phyloP scores from a whole-genome alignment of 139 green algal species.

The Chlorella sp. region DNA sequence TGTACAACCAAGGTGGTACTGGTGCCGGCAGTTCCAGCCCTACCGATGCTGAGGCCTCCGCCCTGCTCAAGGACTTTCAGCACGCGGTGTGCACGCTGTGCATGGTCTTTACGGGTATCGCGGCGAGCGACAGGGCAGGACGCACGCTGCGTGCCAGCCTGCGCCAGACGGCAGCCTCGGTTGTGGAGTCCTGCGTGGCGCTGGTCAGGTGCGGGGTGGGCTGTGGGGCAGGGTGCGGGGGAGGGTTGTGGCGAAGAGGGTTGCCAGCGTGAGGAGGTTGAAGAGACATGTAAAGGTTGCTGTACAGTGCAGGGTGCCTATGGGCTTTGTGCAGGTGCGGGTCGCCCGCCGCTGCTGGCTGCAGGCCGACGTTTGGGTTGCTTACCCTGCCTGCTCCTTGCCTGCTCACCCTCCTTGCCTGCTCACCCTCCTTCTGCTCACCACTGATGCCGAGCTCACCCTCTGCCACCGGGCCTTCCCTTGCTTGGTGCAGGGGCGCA shows the following conservation, averaged over 20 bases:
- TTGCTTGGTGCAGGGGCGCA: slow-evolving; percentile 4
- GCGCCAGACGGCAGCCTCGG: background rate
- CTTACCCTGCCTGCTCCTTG: background rate
- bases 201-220: slow-evolving; percentile 2
- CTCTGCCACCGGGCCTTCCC: background rate
- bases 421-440: background rate
- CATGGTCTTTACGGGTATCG: slow-evolving; percentile 23
- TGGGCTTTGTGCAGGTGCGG: background rate
- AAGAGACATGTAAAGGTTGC: background rate
- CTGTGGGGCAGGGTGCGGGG: too few relatives aligned
- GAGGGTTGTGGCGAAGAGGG: background rate
- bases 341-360: too few relatives aligned
- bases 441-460: background rate
- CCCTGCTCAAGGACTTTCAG: slow-evolving; percentile 14
- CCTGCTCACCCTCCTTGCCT: too few relatives aligned
- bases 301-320: background rate
- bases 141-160: slow-evolving; percentile 25
- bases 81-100: slow-evolving; percentile 5
- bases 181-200: slow-evolving; percentile 8
- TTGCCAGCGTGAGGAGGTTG: background rate
- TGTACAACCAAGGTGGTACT: background rate
- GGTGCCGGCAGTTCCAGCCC: background rate
- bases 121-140: background rate
- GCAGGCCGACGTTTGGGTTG: too few relatives aligned
- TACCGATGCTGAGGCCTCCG: background rate